These are phyloP conservation scores for Eutrema salsugineum DNA, from an alignment of 441 rosid genomes.

Conservation along the genomic window DNA sequence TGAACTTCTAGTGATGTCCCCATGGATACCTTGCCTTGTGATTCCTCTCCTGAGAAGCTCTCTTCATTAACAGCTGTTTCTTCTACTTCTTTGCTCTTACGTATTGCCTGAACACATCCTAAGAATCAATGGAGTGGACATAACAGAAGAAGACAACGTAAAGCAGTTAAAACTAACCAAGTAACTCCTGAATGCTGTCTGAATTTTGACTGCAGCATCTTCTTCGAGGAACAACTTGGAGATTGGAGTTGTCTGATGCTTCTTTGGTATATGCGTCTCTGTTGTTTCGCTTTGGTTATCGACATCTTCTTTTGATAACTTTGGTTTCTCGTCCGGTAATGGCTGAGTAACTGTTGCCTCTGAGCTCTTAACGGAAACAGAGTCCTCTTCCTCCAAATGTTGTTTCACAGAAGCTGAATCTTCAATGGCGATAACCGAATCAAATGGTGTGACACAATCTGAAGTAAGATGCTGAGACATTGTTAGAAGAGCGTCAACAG, in stretches of 20 bases:
- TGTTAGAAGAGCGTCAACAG: conserved; percentile 42
- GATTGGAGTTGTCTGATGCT: conserved; percentile 42
- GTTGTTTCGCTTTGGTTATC: conserved; percentile 32
- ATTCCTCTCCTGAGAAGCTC: conserved; percentile 27
- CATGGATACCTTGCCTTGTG: conserved; percentile 50
- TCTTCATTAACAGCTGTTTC: conserved; percentile 24
- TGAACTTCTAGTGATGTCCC: conserved; percentile 78
- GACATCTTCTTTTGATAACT: background rate
- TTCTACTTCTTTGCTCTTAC: conserved; percentile 23
- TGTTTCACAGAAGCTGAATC: conserved; percentile 77
- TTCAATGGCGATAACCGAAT: conserved; percentile 65
- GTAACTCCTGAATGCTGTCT: conserved; percentile 64
- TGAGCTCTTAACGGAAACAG: conserved; percentile 66
- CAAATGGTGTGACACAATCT: conserved; percentile 9
- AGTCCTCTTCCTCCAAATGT: conserved; percentile 52
- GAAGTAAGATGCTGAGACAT: conserved; percentile 33
- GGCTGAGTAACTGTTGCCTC: conserved; percentile 67
- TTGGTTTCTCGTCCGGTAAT: background rate
- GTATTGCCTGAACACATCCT: conserved; percentile 42
- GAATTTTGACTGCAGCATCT: conserved; percentile 74
- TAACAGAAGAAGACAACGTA: background rate
- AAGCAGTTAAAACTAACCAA: conserved; percentile 37
- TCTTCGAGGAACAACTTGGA: conserved; percentile 50
- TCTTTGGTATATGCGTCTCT: conserved; percentile 1
- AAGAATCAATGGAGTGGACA: background rate